Base-by-base conservation (phyloP, 129 eudicot genomes). In the Mikania micrantha region DNA sequence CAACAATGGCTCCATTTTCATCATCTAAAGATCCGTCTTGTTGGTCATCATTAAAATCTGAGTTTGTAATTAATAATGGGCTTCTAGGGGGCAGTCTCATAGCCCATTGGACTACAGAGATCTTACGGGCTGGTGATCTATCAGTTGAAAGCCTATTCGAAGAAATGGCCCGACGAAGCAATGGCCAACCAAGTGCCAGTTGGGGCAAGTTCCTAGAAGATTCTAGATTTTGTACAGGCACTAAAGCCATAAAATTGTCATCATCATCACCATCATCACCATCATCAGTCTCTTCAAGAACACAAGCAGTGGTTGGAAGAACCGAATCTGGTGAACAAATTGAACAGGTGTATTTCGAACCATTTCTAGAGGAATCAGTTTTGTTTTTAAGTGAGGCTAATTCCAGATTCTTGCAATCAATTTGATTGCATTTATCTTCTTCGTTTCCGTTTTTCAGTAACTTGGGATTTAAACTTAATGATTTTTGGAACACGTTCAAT, bases 101-200 rank as follows among this genome's bases (percentile, higher is more conserved):
- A 15, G 90, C 93, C 96, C 95, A 89, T 21, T 89, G 97, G 53
- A 94, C 95, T 25, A 89, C 96, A 16, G 95, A 94, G 48, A 84
- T 72, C 34, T 87, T 77, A 39, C 79, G 72, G 16, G 63, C 70
- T 0, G 81, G 77, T 0, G 87, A 70, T 22, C 41, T 53, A 5
- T 57, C 69, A 1, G 83, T 64, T 9, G 77, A 62, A 39, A 24
- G 71, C 44, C 80, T 19, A 25, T 80, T 75, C 5, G 91, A 71
- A 19, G 81, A 66, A 28, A 88, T 64, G 21, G 85, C 85, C 20
- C 90, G 83, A 34, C 84, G 77, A 72, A 84, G 96, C 63, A 93
- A 79, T 1, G 96, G 95, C 99, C 96, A 89, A 64, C 96, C 95
- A 2, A 84, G 88, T 74, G 78, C 81, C 35, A 65, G 59, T 27